Percentiles rank a stretch among this genome's conserved stretches.
Evolutionary conservation across 164 flowering plant genomes (phyloP).

Genomic region (Liquidambar formosana): DNA sequence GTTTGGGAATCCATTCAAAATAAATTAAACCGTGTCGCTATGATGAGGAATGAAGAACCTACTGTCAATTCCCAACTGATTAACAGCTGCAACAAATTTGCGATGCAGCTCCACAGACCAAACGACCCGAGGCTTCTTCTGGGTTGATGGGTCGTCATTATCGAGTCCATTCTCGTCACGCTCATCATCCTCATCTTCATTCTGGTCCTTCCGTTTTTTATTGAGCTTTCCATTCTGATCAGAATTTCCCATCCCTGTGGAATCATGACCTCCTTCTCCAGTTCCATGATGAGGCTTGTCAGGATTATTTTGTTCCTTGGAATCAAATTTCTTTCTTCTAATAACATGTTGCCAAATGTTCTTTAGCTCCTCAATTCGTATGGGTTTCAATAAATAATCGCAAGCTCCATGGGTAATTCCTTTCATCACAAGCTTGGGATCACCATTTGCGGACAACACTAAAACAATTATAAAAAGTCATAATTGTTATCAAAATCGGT

Average conservation of each 20-base stretch:
- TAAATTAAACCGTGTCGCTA: no score
- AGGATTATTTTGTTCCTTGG: constrained; percentile 34
- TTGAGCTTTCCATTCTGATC: constrained; percentile 52
- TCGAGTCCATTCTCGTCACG: constrained; percentile 50
- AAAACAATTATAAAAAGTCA: background rate
- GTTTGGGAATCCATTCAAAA: no score
- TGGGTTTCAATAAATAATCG: constrained; percentile 58
- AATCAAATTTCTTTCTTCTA: constrained; percentile 43
- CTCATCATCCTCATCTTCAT: constrained; percentile 68
- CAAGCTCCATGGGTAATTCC: constrained; percentile 62
- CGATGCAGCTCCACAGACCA: constrained; percentile 89
- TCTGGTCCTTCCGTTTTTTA: constrained; percentile 68
- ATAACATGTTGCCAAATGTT: constrained; percentile 64
- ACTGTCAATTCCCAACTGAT: constrained; percentile 87
- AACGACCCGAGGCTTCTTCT: constrained; percentile 86
- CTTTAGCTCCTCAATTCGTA: constrained; percentile 53
- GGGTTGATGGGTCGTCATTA: constrained; percentile 64
- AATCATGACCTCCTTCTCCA: constrained; percentile 37
- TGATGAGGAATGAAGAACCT: constrained; percentile 26
- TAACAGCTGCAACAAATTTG: constrained; percentile 82
- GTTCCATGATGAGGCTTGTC: constrained; percentile 28
- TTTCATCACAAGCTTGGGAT: constrained; percentile 57
- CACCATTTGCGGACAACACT: constrained; percentile 51
- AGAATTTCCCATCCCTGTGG: constrained; percentile 14
- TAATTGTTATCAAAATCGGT: no score